A percentile compares a stretch with the other conserved stretches of the same genome.
Evolutionary conservation across 2,329 filamentous ascomycete species (phyloP).

Genomic region (Fusarium multiceps): DNA sequence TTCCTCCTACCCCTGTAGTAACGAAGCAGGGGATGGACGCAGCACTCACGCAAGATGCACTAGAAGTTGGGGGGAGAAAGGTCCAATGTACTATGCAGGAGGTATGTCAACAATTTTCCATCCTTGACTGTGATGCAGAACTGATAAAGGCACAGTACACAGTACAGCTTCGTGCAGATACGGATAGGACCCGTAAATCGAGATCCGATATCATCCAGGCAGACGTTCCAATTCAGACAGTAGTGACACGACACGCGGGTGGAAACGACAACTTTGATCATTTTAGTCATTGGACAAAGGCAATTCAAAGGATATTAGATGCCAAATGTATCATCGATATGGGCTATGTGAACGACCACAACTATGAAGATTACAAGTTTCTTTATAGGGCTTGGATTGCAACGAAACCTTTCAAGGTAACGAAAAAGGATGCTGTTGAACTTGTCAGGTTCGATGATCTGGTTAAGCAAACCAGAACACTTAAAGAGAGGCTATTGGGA

Average conservation of each 20-base stretch:
- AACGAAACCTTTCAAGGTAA: not conserved
- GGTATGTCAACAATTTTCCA: not conserved
- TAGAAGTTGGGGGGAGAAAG: not conserved
- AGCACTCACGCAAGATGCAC: fast-evolving
- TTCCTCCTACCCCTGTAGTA: not conserved
- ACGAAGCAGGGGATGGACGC: fast-evolving
- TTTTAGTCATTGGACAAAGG: not conserved
- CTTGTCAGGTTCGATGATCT: not conserved
- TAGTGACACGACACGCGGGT: not conserved
- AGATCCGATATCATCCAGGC: too few relatives aligned
- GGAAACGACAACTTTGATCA: fast-evolving
- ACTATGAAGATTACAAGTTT: not conserved
- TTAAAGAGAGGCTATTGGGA: not conserved
- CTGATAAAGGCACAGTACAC: not conserved
- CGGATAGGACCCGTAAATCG: fast-evolving
- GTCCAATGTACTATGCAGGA: not conserved
- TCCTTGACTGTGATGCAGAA: fast-evolving
- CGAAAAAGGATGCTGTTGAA: fast-evolving
- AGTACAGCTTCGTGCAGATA: not conserved
- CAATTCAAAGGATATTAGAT: not conserved
- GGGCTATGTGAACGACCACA: fast-evolving
- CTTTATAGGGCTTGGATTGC: not conserved
- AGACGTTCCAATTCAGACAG: not conserved
- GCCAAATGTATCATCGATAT: not conserved
- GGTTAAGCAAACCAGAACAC: not conserved